Base-by-base conservation (phyloP, 129 eudicot genomes). In the Erigeron canadensis region DNA sequence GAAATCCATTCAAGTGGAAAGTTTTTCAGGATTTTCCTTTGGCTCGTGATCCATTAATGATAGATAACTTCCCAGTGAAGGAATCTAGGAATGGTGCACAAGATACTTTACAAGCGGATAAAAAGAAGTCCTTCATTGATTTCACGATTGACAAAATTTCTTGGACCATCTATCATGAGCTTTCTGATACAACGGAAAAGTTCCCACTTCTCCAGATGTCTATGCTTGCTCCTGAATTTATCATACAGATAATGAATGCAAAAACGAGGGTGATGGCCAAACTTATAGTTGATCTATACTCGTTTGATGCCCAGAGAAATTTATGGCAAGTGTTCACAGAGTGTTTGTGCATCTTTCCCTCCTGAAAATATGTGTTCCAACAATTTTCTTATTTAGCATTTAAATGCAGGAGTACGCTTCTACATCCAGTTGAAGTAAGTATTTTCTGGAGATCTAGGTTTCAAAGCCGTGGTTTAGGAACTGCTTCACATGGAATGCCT, bases 1-100 rank as follows among this genome's bases (percentile, higher is more conserved):
- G 96, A 72, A 86, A 83, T 90, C 85, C 88, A 50, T 90, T 95
- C 71, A 95, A 95, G 89, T 84, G 80, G 80, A 95, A 95, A 84
- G 84, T 88, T 7, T 83, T 95, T 55, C 77, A 47, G 53, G 80
- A 81, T 38, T 62, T 65, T 69, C 54, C 82, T 70, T 71, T 82
- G 47, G 58, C 74, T 38, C 72, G 75, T 77, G 81, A 73, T 69
- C 70, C 57, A 13, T 41, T 62, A 56, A 47, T 77, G 41, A 69
- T 41, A 21, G 73, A 79, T 68, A 72, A 63, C 44, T 10, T 57
- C 58, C 39, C 73, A 12, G 44, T 37, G 75, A 81, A 60, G 69
- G 82, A 77, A 17, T 65, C 76, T 50, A 71, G 71, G 56, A 77
- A 69, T 65, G 67, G 40, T 78, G 43, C 40, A n/a, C 76, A 55